A percentile compares a stretch with the other conserved stretches of the same genome.
Evolutionary conservation across 2,329 filamentous ascomycete genomes (phyloP).

Genomic region (Cyclaneusma minus): DNA sequence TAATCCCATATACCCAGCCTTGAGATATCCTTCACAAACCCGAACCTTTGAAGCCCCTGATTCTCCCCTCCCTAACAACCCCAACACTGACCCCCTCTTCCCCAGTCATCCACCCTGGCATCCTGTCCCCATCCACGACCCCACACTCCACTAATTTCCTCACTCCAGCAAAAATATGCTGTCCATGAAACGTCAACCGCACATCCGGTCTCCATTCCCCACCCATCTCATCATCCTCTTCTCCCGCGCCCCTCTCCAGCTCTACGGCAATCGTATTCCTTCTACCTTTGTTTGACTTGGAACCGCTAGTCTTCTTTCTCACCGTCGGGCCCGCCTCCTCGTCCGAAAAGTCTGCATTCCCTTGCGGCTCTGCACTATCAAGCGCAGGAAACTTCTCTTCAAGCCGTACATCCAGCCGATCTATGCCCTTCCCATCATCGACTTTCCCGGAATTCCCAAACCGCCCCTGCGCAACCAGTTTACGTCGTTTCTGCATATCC

Average conservation of each 20-base stretch:
- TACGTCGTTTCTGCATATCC: constrained; percentile 36
- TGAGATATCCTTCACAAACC: constrained; percentile 23
- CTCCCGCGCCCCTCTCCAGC: constrained; percentile 10
- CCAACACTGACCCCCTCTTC: constrained; percentile 69
- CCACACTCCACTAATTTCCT: constrained; percentile 64
- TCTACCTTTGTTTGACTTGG: constrained; percentile 13
- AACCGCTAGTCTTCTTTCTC: constrained; percentile 16
- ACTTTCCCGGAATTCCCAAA: constrained; percentile 48
- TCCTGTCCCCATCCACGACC: constrained; percentile 56
- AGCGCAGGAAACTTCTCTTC: constrained; percentile 36
- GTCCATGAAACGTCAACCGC: constrained; percentile 54
- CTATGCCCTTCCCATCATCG: constrained; percentile 44
- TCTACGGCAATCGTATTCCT: constrained; percentile 12
- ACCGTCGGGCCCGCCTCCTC: constrained; percentile 13
- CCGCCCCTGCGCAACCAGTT: constrained; percentile 45
- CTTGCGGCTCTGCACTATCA: constrained; percentile 4
- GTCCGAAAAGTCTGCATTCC: constrained; percentile 12
- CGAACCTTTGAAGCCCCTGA: constrained; percentile 41
- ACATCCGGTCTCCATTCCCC: constrained; percentile 39
- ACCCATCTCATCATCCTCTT: constrained; percentile 16
- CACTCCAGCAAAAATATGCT: constrained; percentile 69
- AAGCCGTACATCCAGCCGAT: constrained; percentile 42
- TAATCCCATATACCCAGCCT: neutral
- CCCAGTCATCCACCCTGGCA: constrained; percentile 86
- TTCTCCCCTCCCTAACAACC: constrained; percentile 49